phyloP scores from a whole-genome alignment of 257 asterid genomes.

The Solanum lycopersicoides region DNA sequence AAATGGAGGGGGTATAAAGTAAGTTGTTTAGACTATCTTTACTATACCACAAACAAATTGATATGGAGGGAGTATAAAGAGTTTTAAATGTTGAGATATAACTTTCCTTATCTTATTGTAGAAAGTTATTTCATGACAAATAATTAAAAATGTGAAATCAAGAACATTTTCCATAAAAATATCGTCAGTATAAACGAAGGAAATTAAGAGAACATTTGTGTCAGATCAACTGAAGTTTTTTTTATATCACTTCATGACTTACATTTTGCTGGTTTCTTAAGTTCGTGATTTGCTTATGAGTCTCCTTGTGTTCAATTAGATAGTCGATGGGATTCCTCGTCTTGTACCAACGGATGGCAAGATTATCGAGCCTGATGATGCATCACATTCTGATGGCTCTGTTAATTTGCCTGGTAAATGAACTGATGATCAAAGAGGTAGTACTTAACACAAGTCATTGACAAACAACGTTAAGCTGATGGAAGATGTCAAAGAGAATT shows the following conservation, averaged over 20 bases:
- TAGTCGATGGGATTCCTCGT: conserved; percentile 62
- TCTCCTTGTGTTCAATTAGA: conserved; percentile 6
- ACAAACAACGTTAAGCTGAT: background rate
- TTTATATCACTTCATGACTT: background rate
- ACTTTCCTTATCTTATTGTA: background rate
- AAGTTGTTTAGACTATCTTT: background rate
- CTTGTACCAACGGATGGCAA: conserved; percentile 60
- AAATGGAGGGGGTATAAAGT: background rate
- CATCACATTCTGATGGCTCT: background rate
- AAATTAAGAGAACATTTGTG: background rate
- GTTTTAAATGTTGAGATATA: background rate
- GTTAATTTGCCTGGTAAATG: conserved; percentile 3
- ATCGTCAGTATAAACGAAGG: background rate
- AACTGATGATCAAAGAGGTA: conserved; percentile 2
- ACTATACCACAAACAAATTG: no score
- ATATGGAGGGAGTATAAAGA: no score
- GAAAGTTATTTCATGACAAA: background rate
- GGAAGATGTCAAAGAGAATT: background rate
- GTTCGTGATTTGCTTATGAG: background rate
- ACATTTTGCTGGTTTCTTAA: background rate
- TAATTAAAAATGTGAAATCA: background rate
- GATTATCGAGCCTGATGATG: conserved; percentile 19
- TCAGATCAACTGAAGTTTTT: background rate
- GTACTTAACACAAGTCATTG: background rate
- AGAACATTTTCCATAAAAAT: background rate